Conservation (phyloP, 371 early-diverging fungal genomes). For the Mucor saturninus region DNA sequence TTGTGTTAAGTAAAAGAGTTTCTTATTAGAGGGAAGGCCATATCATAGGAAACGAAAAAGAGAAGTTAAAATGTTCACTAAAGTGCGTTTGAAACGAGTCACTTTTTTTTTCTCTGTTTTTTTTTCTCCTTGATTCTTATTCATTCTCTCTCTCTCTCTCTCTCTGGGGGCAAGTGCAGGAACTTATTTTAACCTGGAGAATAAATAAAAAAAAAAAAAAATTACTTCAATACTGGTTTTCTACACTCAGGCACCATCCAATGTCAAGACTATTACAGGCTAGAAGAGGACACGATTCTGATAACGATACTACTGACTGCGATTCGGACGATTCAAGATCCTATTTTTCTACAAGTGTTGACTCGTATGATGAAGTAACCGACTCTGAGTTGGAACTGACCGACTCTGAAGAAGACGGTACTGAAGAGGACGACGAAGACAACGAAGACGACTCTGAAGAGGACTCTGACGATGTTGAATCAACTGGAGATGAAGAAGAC, state of each 20-base stretch:
- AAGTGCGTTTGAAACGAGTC: conserved; percentile 2
- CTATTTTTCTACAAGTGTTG: not conserved
- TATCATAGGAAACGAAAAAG: no score
- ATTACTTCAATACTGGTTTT: not conserved
- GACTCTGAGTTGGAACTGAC: not conserved
- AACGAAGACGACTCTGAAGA: conserved; percentile 4
- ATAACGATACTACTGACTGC: conserved; percentile 6
- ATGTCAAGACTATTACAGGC: conserved; percentile 15
- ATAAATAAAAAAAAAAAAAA: not conserved
- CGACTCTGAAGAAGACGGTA: no score
- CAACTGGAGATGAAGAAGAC: not conserved
- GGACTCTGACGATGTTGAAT: not conserved
- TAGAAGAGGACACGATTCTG: conserved; percentile 19
- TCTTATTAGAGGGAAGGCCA: no score
- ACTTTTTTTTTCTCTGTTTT: not conserved
- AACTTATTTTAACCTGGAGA: not conserved
- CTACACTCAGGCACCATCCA: not conserved
- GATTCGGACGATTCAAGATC: not conserved
- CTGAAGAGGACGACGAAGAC: conserved; percentile 1
- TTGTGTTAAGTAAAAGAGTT: no score
- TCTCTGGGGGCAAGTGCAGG: conserved; percentile 1
- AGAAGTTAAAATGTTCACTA: no score
- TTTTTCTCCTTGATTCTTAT: not conserved
- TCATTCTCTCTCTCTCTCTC: not conserved
- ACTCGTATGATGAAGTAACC: not conserved